Evolutionary conservation across 768 basidiomycete species (phyloP).

Genomic region (Floccularia luteovirens): DNA sequence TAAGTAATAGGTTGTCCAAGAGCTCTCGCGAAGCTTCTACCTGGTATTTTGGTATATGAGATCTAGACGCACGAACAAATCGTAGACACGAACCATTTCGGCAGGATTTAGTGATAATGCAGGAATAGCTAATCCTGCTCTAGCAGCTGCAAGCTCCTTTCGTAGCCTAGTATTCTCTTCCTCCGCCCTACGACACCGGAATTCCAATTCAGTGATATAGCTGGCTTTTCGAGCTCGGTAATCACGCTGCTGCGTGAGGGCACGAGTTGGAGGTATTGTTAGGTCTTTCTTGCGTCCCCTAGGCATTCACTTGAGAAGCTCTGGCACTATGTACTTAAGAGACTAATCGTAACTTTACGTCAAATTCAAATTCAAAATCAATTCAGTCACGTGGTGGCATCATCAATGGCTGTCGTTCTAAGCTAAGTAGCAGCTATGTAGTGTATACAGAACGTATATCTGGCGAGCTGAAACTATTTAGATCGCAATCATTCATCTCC

Average conservation of each 20-base stretch:
- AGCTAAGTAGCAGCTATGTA: too few relatives aligned
- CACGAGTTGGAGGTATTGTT: constrained; percentile 49
- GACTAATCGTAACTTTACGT: constrained; percentile 10
- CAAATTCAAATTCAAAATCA: constrained; percentile 17
- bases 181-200: constrained; percentile 43
- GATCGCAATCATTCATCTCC: too few relatives aligned
- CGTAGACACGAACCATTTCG: constrained; percentile 17
- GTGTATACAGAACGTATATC: too few relatives aligned
- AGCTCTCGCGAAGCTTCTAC: constrained; percentile 45
- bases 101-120: constrained; percentile 17
- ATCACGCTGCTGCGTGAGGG: constrained; percentile 55
- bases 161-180: constrained; percentile 45
- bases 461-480: too few relatives aligned
- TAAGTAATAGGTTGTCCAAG: constrained; percentile 36
- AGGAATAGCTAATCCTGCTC: constrained; percentile 27
- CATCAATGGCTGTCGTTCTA: too few relatives aligned
- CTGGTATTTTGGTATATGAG: constrained; percentile 22
- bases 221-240: constrained; percentile 55
- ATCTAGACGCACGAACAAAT: neutral
- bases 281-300: constrained; percentile 61
- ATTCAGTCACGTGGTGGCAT: too few relatives aligned
- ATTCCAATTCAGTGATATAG: constrained; percentile 49
- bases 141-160: constrained; percentile 36
- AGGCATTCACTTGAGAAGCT: constrained; percentile 38
- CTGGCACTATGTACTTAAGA: constrained; percentile 10